Evolutionary conservation across 352 stramenopile species (phyloP).

Genomic region (Pythium brassicae): DNA sequence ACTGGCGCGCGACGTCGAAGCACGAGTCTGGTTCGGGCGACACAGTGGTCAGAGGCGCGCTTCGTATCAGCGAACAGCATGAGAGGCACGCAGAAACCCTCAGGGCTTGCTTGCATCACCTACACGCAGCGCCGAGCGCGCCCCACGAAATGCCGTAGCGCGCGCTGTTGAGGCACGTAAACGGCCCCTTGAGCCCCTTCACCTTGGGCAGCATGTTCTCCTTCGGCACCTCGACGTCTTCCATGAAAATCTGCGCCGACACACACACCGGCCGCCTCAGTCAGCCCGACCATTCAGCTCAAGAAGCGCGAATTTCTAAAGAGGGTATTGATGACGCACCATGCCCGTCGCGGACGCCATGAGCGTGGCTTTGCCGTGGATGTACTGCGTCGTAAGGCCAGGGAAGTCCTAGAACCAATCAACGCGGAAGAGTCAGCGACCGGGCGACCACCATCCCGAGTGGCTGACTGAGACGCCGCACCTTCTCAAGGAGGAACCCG

Average conservation of each 20-base stretch:
- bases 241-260: slow-evolving; percentile 91
- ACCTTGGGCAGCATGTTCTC: slow-evolving; percentile 92
- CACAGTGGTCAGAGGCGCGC: background rate
- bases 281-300: too few relatives aligned
- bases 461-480: slow-evolving; percentile 5
- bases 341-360: slow-evolving; percentile 95
- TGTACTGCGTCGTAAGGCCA: slow-evolving; percentile 92
- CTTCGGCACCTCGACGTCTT: slow-evolving; percentile 93
- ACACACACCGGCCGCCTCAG: background rate
- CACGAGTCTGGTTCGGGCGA: slow-evolving; percentile 74
- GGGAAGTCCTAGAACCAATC: slow-evolving; percentile 57
- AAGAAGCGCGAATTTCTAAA: background rate
- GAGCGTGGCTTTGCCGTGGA: slow-evolving; percentile 96
- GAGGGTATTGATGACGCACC: slow-evolving; percentile 20
- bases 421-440: background rate
- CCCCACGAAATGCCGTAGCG: slow-evolving; percentile 98
- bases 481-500: slow-evolving; percentile 95
- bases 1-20: slow-evolving; percentile 90
- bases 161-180: slow-evolving; percentile 97
- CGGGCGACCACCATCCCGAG: background rate
- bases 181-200: slow-evolving; percentile 92
- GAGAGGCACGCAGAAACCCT: background rate
- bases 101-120: slow-evolving; percentile 7
- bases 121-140: slow-evolving; percentile 92
- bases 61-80: background rate